Conservation (phyloP, 2,329 filamentous ascomycete genomes). For the Didymella lethalis region DNA sequence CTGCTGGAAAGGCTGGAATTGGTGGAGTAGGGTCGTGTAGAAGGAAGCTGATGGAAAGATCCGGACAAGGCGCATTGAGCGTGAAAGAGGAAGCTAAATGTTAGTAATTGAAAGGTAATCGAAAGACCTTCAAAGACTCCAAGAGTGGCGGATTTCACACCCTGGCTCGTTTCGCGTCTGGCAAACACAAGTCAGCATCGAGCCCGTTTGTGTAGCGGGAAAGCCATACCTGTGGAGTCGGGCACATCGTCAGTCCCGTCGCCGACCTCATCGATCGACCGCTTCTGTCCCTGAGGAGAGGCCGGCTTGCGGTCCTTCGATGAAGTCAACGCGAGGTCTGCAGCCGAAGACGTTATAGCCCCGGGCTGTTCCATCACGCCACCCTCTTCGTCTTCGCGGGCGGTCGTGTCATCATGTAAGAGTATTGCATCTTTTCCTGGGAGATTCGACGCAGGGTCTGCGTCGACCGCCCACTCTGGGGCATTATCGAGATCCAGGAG, state of each 20-base stretch:
- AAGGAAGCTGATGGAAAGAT: not conserved
- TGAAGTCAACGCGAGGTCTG: constrained; percentile 36
- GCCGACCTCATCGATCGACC: constrained; percentile 45
- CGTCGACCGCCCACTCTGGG: constrained; percentile 30
- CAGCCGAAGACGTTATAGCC: constrained; percentile 40
- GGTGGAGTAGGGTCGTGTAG: not conserved
- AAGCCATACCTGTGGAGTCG: constrained; percentile 40
- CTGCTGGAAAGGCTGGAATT: not conserved
- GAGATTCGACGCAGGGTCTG: constrained; percentile 19
- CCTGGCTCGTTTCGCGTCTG: constrained; percentile 45
- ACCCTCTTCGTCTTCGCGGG: constrained; percentile 35
- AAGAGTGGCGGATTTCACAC: constrained; percentile 40
- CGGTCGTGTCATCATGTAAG: constrained; percentile 23
- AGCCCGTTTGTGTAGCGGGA: constrained; percentile 2
- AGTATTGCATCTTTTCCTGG: constrained; percentile 21
- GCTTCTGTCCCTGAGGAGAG: constrained; percentile 45
- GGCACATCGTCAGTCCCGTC: constrained; percentile 37
- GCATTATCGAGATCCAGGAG: constrained; percentile 33
- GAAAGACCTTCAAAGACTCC: constrained; percentile 21
- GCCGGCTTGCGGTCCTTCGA: constrained; percentile 32
- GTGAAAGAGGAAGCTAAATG: constrained; percentile 20
- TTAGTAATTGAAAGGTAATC: constrained; percentile 30
- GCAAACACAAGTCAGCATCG: constrained; percentile 22
- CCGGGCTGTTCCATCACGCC: constrained; percentile 33
- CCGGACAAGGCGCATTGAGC: not conserved